These are phyloP conservation scores for Citrus cavaleriei DNA, from an alignment of 345 rosid genomes.

Conservation along the genomic window DNA sequence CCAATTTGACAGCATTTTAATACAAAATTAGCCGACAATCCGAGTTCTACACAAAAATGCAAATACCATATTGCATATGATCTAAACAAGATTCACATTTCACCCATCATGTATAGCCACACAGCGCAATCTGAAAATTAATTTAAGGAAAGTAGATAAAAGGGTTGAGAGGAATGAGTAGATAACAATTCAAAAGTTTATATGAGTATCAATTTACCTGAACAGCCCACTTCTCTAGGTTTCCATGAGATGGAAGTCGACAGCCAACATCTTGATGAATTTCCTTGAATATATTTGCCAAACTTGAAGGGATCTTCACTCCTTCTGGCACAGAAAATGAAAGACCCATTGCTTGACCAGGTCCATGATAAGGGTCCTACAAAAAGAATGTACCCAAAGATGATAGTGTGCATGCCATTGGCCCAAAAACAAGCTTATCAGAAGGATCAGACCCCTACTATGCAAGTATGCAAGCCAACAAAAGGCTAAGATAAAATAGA, in stretches of 20 bases:
- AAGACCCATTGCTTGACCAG: conserved; percentile 97
- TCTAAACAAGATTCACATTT: not conserved
- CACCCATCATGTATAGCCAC: not conserved
- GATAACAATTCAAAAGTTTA: not conserved
- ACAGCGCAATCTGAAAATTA: not conserved
- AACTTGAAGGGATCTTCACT: conserved; percentile 77
- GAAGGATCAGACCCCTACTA: not conserved
- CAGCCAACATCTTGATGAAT: conserved; percentile 84
- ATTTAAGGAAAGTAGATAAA: not conserved
- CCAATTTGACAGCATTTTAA: not conserved
- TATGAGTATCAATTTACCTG: conserved; percentile 41
- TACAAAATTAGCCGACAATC: not conserved
- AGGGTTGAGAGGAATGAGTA: not conserved
- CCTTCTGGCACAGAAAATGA: conserved; percentile 90
- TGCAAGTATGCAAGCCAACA: not conserved
- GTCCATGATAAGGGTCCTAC: conserved; percentile 95
- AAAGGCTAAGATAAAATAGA: not conserved
- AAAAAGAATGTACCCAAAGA: not conserved
- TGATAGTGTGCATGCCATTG: not conserved
- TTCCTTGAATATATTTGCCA: conserved; percentile 85
- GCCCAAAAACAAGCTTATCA: not conserved
- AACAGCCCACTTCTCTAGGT: conserved; percentile 80
- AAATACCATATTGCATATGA: not conserved
- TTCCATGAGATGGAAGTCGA: conserved; percentile 83
- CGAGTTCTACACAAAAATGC: not conserved